These are phyloP conservation scores for Sarocladium brachiariae DNA, from an alignment of 2,329 filamentous ascomycete species.

Conservation along the genomic window DNA sequence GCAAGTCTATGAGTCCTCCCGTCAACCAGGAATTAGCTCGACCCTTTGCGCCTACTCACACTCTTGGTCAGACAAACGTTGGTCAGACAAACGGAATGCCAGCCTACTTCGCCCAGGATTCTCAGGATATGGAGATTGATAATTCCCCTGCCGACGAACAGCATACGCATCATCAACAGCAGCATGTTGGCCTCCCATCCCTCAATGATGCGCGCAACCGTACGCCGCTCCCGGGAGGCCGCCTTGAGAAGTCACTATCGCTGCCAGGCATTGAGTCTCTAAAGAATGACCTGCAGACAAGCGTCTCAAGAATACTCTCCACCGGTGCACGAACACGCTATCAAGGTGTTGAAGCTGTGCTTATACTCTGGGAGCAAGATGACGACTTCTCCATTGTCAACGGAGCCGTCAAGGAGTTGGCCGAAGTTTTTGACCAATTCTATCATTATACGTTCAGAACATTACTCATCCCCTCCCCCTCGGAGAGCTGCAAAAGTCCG, in stretches of 20 bases:
- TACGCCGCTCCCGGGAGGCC: slow-evolving; percentile 49
- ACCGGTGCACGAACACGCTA: slow-evolving; percentile 47
- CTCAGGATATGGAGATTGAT: slow-evolving; percentile 52
- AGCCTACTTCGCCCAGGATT: slow-evolving; percentile 34
- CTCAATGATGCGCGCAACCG: slow-evolving; percentile 44
- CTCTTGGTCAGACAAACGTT: slow-evolving; percentile 25
- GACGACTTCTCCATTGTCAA: slow-evolving; percentile 34
- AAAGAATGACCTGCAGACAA: slow-evolving; percentile 45
- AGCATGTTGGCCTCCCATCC: slow-evolving; percentile 30
- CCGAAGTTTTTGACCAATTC: slow-evolving; percentile 41
- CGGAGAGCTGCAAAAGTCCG: slow-evolving; percentile 40
- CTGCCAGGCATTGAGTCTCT: slow-evolving; percentile 44
- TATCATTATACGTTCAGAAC: slow-evolving; percentile 46
- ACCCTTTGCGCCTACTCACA: slow-evolving; percentile 28
- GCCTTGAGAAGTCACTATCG: slow-evolving; percentile 43
- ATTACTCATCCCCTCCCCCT: slow-evolving; percentile 41
- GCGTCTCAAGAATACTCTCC: slow-evolving; percentile 41
- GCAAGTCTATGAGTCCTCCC: slow-evolving; percentile 42
- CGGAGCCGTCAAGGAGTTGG: slow-evolving; percentile 39
- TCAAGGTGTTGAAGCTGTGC: slow-evolving; percentile 42
- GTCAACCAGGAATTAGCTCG: slow-evolving; percentile 42
- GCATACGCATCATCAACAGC: slow-evolving; percentile 19
- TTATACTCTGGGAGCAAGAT: slow-evolving; percentile 52
- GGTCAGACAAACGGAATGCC: slow-evolving; percentile 16
- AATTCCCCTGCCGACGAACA: slow-evolving; percentile 16